A percentile compares a stretch with the other conserved stretches of the same genome.
These are phyloP conservation scores for Pyrenophora graminea DNA, from an alignment of 2,329 filamentous ascomycete genomes.

Conservation along the genomic window DNA sequence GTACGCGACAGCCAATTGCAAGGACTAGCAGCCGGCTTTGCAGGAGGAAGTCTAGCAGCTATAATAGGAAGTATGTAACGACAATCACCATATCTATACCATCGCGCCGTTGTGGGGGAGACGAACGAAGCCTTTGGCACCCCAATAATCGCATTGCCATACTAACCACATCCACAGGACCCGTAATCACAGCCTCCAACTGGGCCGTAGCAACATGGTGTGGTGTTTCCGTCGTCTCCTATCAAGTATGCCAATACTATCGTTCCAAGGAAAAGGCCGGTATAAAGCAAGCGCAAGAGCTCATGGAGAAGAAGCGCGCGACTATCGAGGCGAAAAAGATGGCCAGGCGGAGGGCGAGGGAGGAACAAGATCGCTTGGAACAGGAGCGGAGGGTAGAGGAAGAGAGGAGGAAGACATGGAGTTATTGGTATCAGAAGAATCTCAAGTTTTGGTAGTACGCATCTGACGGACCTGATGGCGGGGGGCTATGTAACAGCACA, in stretches of 20 bases:
- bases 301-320: constrained; percentile 72
- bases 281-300: constrained; percentile 83
- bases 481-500: constrained; percentile 15
- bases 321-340: constrained; percentile 52
- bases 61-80: constrained; percentile 70
- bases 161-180: constrained; percentile 50
- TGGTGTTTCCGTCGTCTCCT: constrained; percentile 69
- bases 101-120: not conserved
- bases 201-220: constrained; percentile 84
- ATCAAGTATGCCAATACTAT: constrained; percentile 81
- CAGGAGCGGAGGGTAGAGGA: constrained; percentile 34
- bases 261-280: constrained; percentile 75
- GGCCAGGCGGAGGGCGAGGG: constrained; percentile 49
- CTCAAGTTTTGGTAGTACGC: constrained; percentile 39
- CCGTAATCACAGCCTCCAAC: constrained; percentile 71
- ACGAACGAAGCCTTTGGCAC: too few relatives aligned
- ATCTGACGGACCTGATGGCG: too few relatives aligned
- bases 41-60: constrained; percentile 72
- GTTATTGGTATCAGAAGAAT: constrained; percentile 45
- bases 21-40: constrained; percentile 80
- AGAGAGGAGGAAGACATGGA: constrained; percentile 44
- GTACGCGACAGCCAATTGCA: constrained; percentile 80
- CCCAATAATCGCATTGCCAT: not conserved
- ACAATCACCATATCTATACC: constrained; percentile 3
- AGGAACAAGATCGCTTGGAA: constrained; percentile 47